Evolutionary conservation across 108 stramenopile genomes (phyloP), one percentile per base, ranked within the genome.

Genomic region (Cyclotella cryptica): DNA sequence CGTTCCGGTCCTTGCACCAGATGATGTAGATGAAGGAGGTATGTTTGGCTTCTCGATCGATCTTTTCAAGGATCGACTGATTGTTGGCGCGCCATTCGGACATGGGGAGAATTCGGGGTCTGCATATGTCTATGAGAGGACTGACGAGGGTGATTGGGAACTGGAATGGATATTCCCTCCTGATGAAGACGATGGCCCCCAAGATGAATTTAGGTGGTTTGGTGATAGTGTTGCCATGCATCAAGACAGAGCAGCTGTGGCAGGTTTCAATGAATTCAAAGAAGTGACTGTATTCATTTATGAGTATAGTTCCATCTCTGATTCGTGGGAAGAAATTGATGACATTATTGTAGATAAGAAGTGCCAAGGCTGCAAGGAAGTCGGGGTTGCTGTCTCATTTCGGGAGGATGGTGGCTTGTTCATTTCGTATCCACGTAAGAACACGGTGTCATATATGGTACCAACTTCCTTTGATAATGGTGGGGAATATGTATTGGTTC

Each of bases 291-390:
- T 57, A 3, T 57, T 57, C 24, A 26, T 57, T 3, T 57, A 57
- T 22, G 55, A 57, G 24, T 57, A 57, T 26, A 57, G 24, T 26
- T 1, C 1, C 22, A 0, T 26, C 1, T 57, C 55, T 22, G 55
- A 57, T 26, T 57, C 55, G 1, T 57, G 55, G 55, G 21, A 24
- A 57, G 55, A 57, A 24, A 57, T 57, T 57, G 55, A 57, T 57
- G 55, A 57, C 24, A 57, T 57, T 24, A 57, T 57, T 57, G 55
- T 57, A 19, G 55, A 57, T 26, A 57, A 57, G 55, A n/a, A 57
- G 5, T 57, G 55, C 24, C 55, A 24, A 24, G 24, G 12, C 12
- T 57, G 55, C 24, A 21, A 57, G 55, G 55, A 24, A 12, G 24
- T 22, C 12, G 55, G 24, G 24, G 55, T 57, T 57, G 7, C 19